Evolutionary conservation across 1,284 basidiomycete genomes (phyloP), one percentile per base, ranked within the genome.

Genomic region (Schizophyllum amplum): DNA sequence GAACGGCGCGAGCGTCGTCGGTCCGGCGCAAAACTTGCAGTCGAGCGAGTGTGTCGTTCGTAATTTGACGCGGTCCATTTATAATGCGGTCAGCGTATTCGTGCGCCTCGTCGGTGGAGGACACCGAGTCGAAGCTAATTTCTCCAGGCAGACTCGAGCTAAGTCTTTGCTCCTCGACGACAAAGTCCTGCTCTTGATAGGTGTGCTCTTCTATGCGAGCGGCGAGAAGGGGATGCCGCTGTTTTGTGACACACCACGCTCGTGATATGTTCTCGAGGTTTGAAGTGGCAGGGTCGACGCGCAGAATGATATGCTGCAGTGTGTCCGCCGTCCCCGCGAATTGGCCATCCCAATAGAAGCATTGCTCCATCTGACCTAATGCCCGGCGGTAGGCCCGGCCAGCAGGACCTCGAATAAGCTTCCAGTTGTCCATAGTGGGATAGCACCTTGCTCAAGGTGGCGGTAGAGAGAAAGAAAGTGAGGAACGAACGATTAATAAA

Each of bases 301-400:
- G 51, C 25, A 57, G 56, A 23, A 69, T 58, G 77, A 64, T 53
- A 70, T 64, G 66, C 52, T 71, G 72, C 33, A 76, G 58, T 9
- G 70, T 72, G 64, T 79, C 78, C 1, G 78, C 73, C 4, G 76
- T 77, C 33, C 80, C 72, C 55, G 71, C 68, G 59, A 77, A 72
- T 47, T 66, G 62, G 24, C 65, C 58, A 64, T 79, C 78, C 70
- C 71, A 78, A 65, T 76, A 77, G 62, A 79, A 80, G 7, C 64
- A 63, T n/a, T 68, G 62, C 62, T 79, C 77, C 17, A 68, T 70
- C 17, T 64, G 49, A n/a, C 77, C 77, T 5, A 80, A 68, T 6
- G 67, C 68, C 4, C 79, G 72, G 49, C 68, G 66, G 58, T 68
- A 77, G n/a, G 66, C 62, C 17, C 60, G 61, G 52, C 47, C 55